Evolutionary conservation across 1,284 basidiomycete genomes (phyloP).

Genomic region (Sanghuangporus baumii): DNA sequence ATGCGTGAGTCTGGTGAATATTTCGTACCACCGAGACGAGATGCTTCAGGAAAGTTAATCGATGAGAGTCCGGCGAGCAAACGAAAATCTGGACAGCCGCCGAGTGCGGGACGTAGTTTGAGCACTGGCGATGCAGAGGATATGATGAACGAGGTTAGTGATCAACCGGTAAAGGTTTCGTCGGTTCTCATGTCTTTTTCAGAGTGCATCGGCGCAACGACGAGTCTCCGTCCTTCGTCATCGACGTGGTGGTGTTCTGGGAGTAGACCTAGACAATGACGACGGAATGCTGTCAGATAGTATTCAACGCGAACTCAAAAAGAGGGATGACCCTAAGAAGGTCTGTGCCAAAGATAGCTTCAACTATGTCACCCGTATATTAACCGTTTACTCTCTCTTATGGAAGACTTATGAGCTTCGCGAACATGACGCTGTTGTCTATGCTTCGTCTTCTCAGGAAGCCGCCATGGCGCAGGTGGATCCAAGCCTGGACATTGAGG

Average conservation of each 20-base stretch:
- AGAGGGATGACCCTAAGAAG: conserved; percentile 46
- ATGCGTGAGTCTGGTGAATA: conserved; percentile 44
- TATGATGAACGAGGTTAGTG: conserved; percentile 22
- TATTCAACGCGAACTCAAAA: conserved; percentile 63
- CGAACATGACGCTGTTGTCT: conserved; percentile 70
- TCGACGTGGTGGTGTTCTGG: conserved; percentile 32
- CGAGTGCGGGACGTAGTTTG: conserved; percentile 59
- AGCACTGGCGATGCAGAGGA: conserved; percentile 65
- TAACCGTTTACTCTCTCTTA: neutral
- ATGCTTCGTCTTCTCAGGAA: conserved; percentile 63
- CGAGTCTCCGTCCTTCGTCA: conserved; percentile 17
- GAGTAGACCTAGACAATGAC: conserved; percentile 34
- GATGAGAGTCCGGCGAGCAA: conserved; percentile 17
- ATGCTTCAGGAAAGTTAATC: conserved; percentile 13
- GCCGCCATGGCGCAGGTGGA: conserved; percentile 65
- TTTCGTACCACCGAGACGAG: conserved; percentile 15
- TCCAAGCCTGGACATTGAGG: conserved; percentile 74
- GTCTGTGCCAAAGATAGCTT: conserved; percentile 31
- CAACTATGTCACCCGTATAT: conserved; percentile 1
- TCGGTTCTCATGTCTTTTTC: neutral
- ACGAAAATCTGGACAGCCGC: conserved; percentile 39
- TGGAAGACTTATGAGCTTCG: conserved; percentile 54
- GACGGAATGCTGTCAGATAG: conserved; percentile 56
- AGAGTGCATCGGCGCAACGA: conserved; percentile 16
- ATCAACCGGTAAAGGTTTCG: neutral